phyloP scores from a whole-genome alignment of 495 filamentous ascomycete species.

The Platismatia glauca region DNA sequence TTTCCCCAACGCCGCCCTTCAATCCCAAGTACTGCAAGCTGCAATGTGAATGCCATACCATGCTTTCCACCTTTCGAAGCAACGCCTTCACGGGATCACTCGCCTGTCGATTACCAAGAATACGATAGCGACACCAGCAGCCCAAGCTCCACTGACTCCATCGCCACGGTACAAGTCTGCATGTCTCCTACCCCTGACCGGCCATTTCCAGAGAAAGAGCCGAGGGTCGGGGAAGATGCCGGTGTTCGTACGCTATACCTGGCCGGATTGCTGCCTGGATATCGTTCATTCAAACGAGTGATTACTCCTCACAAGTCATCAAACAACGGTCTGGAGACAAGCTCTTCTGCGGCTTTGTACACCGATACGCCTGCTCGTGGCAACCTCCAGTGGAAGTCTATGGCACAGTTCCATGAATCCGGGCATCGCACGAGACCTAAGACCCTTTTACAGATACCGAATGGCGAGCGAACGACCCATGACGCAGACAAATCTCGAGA shows the following conservation, averaged over 20 bases:
- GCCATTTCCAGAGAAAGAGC: neutral
- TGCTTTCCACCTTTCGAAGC: neutral
- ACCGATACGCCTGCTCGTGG: neutral
- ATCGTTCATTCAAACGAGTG: neutral
- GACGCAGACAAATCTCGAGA: neutral
- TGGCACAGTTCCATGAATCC: neutral
- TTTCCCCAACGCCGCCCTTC: constrained; percentile 9
- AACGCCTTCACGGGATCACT: neutral
- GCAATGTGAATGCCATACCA: neutral
- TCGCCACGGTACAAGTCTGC: neutral
- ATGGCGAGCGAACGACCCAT: neutral
- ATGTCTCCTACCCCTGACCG: neutral
- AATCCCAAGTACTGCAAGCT: neutral
- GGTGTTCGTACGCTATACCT: neutral
- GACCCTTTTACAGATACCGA: neutral
- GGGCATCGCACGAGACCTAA: neutral
- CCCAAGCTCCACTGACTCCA: neutral
- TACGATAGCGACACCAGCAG: neutral
- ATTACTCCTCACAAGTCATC: neutral
- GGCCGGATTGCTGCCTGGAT: neutral
- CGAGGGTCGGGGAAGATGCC: neutral
- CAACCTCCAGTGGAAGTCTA: constrained; percentile 1
- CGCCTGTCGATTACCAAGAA: neutral
- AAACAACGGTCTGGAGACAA: neutral
- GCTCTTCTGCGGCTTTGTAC: neutral